Conservation (phyloP, 371 early-diverging fungal species). For the Mucor circinelloides region DNA sequence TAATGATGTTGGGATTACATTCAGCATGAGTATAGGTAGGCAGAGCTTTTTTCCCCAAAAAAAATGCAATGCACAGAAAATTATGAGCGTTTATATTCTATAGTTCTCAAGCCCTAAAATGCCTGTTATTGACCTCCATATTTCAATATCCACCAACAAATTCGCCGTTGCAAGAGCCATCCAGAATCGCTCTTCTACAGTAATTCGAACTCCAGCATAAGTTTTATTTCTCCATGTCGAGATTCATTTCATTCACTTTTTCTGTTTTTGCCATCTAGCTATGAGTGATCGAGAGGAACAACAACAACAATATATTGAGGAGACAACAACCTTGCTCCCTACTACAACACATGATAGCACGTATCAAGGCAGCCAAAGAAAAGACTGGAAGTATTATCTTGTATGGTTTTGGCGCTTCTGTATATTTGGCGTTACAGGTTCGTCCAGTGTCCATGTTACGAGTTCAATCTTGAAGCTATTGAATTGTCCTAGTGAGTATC, state of each 20-base stretch:
- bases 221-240: not conserved
- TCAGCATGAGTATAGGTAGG: too few relatives aligned
- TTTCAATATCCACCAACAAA: not conserved
- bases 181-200: not conserved
- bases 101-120: too few relatives aligned
- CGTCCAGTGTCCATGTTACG: constrained; percentile 44
- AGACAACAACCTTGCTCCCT: not conserved
- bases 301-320: not conserved
- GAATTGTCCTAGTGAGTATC: constrained; percentile 17
- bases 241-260: not conserved
- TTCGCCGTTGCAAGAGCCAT: not conserved
- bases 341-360: not conserved
- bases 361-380: constrained; percentile 1
- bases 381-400: constrained; percentile 9
- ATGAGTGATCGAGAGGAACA: not conserved
- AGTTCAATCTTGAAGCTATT: constrained; percentile 14
- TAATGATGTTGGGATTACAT: too few relatives aligned
- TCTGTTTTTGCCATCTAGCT: not conserved
- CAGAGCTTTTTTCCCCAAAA: too few relatives aligned
- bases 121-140: not conserved
- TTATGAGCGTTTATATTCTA: too few relatives aligned
- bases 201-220: not conserved
- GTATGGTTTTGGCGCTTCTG: constrained; percentile 41
- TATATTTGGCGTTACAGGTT: constrained; percentile 46
- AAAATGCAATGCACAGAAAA: too few relatives aligned